A percentile compares a stretch with the other conserved stretches of the same genome.
Evolutionary conservation across 2,329 filamentous ascomycete genomes (phyloP).

Genomic region (Botrytis pseudocinerea): DNA sequence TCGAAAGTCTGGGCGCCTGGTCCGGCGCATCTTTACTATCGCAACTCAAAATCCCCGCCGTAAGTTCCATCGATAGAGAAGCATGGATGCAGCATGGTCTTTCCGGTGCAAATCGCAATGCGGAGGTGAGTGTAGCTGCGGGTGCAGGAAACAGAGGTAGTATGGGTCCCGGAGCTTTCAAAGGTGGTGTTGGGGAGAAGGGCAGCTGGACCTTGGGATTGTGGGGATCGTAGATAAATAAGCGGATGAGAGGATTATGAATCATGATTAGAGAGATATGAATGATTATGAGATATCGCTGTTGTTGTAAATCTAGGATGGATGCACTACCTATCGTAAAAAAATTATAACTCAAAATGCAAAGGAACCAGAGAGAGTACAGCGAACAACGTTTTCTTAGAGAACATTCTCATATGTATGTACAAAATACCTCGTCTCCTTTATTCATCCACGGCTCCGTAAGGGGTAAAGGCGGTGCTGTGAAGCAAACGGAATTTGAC

Average conservation of each 20-base stretch:
- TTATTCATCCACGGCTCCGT: background rate
- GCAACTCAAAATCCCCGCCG: conserved; percentile 66
- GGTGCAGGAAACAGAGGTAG: conserved; percentile 60
- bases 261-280: background rate
- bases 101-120: conserved; percentile 59
- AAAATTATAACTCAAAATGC: background rate
- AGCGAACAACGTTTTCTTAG: background rate
- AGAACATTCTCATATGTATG: background rate
- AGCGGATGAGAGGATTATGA: background rate
- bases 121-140: conserved; percentile 48
- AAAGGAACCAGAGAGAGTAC: background rate
- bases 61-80: conserved; percentile 71
- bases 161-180: conserved; percentile 57
- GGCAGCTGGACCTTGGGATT: conserved; percentile 62
- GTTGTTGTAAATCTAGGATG: background rate
- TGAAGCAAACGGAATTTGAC: background rate
- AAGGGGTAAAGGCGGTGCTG: background rate
- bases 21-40: conserved; percentile 70
- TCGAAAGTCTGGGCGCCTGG: conserved; percentile 74
- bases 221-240: conserved; percentile 48
- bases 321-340: background rate
- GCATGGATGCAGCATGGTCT: conserved; percentile 68
- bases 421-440: background rate
- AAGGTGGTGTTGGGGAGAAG: conserved; percentile 44
- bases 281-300: background rate